A percentile compares a stretch with the other conserved stretches of the same genome.
Evolutionary conservation across 495 filamentous ascomycete genomes (phyloP).

Genomic region (Aspergillus heteromorphus): DNA sequence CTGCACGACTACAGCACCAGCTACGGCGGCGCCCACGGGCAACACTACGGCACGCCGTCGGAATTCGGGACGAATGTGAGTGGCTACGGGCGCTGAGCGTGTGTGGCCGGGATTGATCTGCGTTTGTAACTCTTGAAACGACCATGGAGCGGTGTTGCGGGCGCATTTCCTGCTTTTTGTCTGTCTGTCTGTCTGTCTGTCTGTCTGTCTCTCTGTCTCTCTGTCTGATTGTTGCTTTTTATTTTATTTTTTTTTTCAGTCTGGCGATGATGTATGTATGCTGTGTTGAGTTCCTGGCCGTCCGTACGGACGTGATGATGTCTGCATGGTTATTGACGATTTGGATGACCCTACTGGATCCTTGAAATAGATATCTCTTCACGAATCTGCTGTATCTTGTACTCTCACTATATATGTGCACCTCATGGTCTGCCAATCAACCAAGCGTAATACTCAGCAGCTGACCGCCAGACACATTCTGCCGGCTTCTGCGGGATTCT

Average conservation of each 20-base stretch:
- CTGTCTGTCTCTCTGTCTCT: too few species aligned
- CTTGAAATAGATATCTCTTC: not conserved
- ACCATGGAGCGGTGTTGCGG: constrained; percentile 36
- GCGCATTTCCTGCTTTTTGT: constrained; percentile 23
- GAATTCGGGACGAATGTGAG: constrained; percentile 20
- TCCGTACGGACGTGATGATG: not conserved
- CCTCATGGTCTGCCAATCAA: not conserved
- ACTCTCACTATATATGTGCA: too few species aligned
- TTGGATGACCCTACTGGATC: not conserved
- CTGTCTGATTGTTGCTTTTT: too few species aligned
- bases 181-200: constrained; percentile 1
- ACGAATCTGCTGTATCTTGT: not conserved
- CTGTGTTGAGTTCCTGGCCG: constrained; percentile 1
- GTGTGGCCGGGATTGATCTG: constrained; percentile 2
- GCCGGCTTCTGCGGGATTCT: constrained; percentile 1
- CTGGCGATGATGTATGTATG: not conserved
- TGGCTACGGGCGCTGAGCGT: constrained; percentile 22
- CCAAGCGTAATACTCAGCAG: not conserved
- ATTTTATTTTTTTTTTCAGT: constrained; percentile 14
- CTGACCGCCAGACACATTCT: not conserved
- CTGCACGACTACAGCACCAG: constrained; percentile 42
- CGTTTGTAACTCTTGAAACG: constrained; percentile 24
- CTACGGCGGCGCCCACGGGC: constrained; percentile 42
- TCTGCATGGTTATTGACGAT: not conserved
- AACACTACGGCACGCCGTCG: constrained; percentile 31